These are phyloP conservation scores for Verticillium longisporum DNA, from an alignment of 2,329 filamentous ascomycete genomes.

Conservation along the genomic window DNA sequence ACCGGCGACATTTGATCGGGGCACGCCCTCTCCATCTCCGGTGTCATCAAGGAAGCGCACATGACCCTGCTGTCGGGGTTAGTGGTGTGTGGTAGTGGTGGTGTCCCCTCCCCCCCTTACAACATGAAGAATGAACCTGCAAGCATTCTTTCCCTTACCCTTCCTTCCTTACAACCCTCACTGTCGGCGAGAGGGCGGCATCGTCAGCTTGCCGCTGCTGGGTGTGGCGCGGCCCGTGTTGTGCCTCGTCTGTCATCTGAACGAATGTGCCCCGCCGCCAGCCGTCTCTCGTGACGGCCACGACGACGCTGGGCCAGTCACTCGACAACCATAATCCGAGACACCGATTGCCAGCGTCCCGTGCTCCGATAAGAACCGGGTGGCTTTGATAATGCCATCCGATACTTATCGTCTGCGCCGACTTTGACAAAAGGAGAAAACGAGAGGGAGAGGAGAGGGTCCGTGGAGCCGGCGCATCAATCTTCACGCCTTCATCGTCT, in stretches of 20 bases:
- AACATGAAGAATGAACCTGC: not conserved
- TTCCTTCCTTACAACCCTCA: not conserved
- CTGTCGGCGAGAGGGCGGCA: not conserved
- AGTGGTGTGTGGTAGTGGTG: not conserved
- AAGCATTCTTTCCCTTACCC: not conserved
- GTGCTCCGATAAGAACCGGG: not conserved
- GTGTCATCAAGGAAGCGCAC: not conserved
- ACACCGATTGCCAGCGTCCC: not conserved
- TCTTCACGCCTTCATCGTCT: not conserved
- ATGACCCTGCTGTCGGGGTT: not conserved
- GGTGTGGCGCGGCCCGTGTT: not conserved
- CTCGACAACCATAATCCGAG: slow-evolving; percentile 2
- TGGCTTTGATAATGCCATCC: not conserved
- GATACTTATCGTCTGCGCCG: not conserved
- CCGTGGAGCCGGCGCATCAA: not conserved
- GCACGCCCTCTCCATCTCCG: not conserved
- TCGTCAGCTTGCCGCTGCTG: not conserved
- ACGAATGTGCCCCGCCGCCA: not conserved
- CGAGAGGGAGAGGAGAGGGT: not conserved
- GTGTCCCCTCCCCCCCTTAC: not conserved
- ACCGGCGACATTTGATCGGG: not conserved
- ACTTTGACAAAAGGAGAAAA: not conserved
- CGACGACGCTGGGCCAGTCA: not conserved
- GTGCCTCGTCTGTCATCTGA: not conserved
- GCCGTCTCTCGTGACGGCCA: not conserved